These are phyloP conservation scores for Cucurbita pepo DNA, from an alignment of 306 rosid genomes.

Conservation along the genomic window DNA sequence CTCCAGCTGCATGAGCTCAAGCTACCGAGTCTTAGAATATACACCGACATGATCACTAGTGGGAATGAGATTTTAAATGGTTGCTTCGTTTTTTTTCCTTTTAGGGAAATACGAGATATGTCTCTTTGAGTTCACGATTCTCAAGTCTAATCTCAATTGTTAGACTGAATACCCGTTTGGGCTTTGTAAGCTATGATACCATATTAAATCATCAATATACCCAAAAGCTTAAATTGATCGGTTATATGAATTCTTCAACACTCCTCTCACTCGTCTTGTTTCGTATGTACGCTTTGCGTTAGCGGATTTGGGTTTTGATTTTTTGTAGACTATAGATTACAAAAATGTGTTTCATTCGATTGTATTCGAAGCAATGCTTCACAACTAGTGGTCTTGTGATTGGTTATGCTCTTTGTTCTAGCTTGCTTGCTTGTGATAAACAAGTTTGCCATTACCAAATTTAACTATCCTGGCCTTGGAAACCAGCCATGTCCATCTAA, in stretches of 20 bases:
- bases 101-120: too few relatives aligned
- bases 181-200: too few relatives aligned
- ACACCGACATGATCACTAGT: too few relatives aligned
- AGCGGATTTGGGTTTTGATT: background rate
- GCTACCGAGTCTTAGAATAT: too few relatives aligned
- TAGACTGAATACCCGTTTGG: too few relatives aligned
- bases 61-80: too few relatives aligned
- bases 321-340: background rate
- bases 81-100: too few relatives aligned
- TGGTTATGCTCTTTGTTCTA: constrained; percentile 83
- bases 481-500: constrained; percentile 62
- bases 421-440: constrained; percentile 81
- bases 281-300: background rate
- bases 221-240: too few relatives aligned
- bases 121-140: too few relatives aligned
- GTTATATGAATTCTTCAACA: too few relatives aligned
- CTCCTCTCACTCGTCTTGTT: background rate
- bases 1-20: background rate
- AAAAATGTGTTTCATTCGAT: constrained; percentile 37
- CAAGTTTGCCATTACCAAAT: constrained; percentile 81
- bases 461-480: constrained; percentile 88
- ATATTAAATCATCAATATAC: too few relatives aligned
- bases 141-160: too few relatives aligned
- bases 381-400: constrained; percentile 58
- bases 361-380: constrained; percentile 47